Evolutionary conservation across 139 green algal species (phyloP).

Genomic region (Trebouxia sp.): DNA sequence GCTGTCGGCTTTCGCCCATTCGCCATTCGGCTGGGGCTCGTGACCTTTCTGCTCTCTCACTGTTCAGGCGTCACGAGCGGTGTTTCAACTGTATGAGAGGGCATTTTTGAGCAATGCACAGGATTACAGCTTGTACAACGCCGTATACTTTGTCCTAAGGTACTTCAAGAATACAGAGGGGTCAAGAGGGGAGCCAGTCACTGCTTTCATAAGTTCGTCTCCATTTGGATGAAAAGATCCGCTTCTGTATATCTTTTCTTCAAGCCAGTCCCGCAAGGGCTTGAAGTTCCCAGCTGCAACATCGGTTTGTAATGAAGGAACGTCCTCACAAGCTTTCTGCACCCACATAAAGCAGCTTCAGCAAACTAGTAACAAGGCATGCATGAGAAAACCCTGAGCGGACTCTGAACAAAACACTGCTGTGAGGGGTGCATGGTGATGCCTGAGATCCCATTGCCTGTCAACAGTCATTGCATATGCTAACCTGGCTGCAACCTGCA

Average conservation of each 20-base stretch:
- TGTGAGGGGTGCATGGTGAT: neutral
- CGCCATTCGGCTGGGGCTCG: too few species aligned
- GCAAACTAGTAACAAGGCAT: neutral
- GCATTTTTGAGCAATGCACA: too few species aligned
- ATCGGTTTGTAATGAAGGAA: slow-evolving; percentile 69
- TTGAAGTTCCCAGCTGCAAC: slow-evolving; percentile 78
- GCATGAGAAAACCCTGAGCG: neutral
- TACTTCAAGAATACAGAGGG: slow-evolving; percentile 77
- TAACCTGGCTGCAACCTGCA: too few species aligned
- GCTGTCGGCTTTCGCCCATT: too few species aligned
- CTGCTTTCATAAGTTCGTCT: slow-evolving; percentile 81
- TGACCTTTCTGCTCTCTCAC: too few species aligned
- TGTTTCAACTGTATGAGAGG: too few species aligned
- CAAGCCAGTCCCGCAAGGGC: slow-evolving; percentile 76
- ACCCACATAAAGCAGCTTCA: neutral
- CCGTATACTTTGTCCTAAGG: slow-evolving; percentile 78
- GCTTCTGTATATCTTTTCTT: slow-evolving; percentile 76
- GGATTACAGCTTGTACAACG: slow-evolving; percentile 67
- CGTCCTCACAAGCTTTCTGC: slow-evolving; percentile 43
- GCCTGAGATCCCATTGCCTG: too few species aligned
- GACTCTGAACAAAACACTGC: neutral
- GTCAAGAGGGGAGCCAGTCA: slow-evolving; percentile 76
- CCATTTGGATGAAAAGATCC: slow-evolving; percentile 70
- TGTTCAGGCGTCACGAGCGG: too few species aligned
- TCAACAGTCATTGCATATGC: too few species aligned